Base-by-base conservation (phyloP, 2,329 filamentous ascomycete species). In the Scedosporium aurantiacum region DNA sequence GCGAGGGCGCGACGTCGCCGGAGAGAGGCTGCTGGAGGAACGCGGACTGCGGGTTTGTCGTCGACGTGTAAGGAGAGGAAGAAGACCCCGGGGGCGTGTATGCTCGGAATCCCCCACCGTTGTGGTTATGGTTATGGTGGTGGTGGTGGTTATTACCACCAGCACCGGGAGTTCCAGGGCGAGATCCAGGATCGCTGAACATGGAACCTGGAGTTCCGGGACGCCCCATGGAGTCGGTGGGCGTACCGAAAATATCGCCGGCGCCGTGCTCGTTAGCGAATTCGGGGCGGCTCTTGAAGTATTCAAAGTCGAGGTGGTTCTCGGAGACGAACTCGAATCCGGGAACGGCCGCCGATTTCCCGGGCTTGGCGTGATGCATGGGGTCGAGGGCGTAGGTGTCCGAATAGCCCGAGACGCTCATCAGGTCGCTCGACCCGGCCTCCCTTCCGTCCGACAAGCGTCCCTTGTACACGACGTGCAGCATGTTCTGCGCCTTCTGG, bases 241-340 rank as follows among this genome's bases (percentile, higher is more conserved):
- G 73, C 14, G 76, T 79, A 2, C 87, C 88, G 64, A 83, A 87
- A 5, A 87, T 77, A 37, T 84, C 82, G 4, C 89, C 91, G 3
- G 58, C 62, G n/a, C 91, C 91, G 66, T 91, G 88, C 61, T 94
- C 90, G 10, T 91, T 87, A 1, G 86, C 85, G 74, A 97, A 97
- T 67, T 97, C 93, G 2, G 89, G 83, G 1, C 91, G 82, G 72
- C 96, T 88, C 74, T 96, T 97, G 79, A 87, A 97, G 74, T 91
- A 93, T 63, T 91, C 86, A 70, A 95, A 96, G 71, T 96, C 91
- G 73, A 96, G 86, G 57, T 91, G 85, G 61, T 82, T 82, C 68
- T 97, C 93, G 0, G 89, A 86, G 0, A 97, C 92, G 62, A 96
- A 85, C 73, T 97, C 93, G 72, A 97, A 97, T 0, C 91, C 90